Evolutionary conservation across 257 asterid species (phyloP).

Genomic region (Scutellaria minor): DNA sequence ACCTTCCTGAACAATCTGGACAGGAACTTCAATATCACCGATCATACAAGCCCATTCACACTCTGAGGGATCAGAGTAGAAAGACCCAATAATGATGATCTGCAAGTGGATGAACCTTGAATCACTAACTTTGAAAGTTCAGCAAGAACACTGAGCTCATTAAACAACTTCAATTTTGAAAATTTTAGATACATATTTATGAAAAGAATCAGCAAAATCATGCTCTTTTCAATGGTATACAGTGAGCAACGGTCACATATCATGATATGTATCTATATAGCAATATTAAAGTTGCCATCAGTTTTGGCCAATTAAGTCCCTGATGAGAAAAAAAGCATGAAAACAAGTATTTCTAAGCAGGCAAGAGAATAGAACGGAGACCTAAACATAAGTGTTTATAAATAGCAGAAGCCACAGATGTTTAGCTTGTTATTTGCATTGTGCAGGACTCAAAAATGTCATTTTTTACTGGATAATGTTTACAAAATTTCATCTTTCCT

Average conservation of each 20-base stretch:
- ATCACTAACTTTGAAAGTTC: constrained; percentile 28
- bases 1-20: constrained; percentile 81
- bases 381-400: background rate
- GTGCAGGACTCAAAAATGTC: background rate
- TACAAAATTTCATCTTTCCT: background rate
- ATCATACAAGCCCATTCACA: constrained; percentile 90
- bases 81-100: constrained; percentile 85
- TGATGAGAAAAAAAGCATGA: constrained; percentile 17
- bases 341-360: background rate
- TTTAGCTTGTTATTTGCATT: background rate
- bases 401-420: background rate
- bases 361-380: background rate
- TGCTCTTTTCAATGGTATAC: background rate
- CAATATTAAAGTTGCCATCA: background rate
- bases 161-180: background rate
- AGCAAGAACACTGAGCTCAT: constrained; percentile 16
- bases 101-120: constrained; percentile 42
- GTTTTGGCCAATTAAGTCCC: background rate
- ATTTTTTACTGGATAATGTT: background rate
- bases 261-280: background rate
- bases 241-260: constrained; percentile 8
- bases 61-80: constrained; percentile 71
- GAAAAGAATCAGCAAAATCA: constrained; percentile 5
- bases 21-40: constrained; percentile 87
- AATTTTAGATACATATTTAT: background rate